Evolutionary conservation across 352 stramenopile species (phyloP).

Genomic region (Thraustochytrium sp.): DNA sequence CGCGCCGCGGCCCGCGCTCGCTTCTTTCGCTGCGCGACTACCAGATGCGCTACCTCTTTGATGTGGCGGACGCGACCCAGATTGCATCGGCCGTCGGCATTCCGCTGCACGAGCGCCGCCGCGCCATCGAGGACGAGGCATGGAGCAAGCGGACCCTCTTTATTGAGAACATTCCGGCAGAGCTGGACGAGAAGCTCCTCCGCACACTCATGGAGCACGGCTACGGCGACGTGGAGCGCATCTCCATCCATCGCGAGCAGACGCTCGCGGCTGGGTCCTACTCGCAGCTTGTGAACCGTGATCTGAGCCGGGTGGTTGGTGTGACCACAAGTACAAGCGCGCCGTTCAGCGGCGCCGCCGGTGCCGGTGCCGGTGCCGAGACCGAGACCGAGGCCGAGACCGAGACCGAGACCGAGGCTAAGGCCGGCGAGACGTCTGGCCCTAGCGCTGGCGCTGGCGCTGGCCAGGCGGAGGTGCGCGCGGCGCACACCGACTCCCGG

Average conservation of each 20-base stretch:
- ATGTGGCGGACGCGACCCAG: neutral
- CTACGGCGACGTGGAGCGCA: neutral
- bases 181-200: neutral
- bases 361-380: too few relatives aligned
- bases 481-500: too few relatives aligned
- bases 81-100: neutral
- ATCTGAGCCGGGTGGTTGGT: too few relatives aligned
- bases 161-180: neutral
- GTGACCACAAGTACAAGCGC: too few relatives aligned
- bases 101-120: neutral
- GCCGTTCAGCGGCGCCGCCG: too few relatives aligned
- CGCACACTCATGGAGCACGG: neutral
- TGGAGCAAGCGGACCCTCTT: slow-evolving; percentile 8
- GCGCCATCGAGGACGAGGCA: neutral
- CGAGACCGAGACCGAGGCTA: too few relatives aligned
- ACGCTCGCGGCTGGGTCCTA: neutral
- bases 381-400: too few relatives aligned
- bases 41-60: slow-evolving; percentile 9
- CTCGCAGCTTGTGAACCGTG: too few relatives aligned
- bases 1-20: neutral
- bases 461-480: too few relatives aligned
- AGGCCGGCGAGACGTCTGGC: too few relatives aligned
- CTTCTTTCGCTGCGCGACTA: neutral
- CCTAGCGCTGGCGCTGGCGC: too few relatives aligned
- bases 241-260: neutral